Base-by-base conservation (phyloP, 2,329 filamentous ascomycete species). In the Cladophialophora exuberans region DNA sequence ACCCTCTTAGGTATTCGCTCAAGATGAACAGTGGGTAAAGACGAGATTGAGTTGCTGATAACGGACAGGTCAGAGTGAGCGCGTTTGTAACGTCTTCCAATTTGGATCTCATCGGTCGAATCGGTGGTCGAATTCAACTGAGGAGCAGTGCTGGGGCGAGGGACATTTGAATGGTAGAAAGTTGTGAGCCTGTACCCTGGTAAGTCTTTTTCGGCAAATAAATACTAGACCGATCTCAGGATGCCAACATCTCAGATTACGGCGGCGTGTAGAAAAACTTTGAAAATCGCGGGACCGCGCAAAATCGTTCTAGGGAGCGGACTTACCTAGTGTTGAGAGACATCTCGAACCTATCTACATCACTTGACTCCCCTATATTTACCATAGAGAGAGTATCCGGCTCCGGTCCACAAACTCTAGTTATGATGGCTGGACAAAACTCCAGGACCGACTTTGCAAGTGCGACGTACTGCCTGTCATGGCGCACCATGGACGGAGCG, bases 391-490 rank as follows among this genome's bases (percentile, higher is more conserved):
- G 23, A 39, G 35, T 28, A 33, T 17, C 15, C 17, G 35, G 31
- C n/a, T 36, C 18, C 57, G 52, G 52, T 62, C 62, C 44, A 54
- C 41, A 23, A 65, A 66, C 47, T 63, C 64, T 31, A 69, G 69
- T 53, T 55, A 59, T 45, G 9, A 46, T 54, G 15, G 51, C 54
- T 17, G 67, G 51, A 33, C 70, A 65, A 43, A 73, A 74, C 31
- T 62, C 64, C 41, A 72, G 55, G 46, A 71, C 70, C 6, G 72
- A 69, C 46, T 66, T 65, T 36, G 73, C 71, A 28, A 74, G 70
- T 10, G 70, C 65, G 30, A 66, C 66, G 62, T 75, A 73, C 49
- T 65, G 67, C 26, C 65, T 66, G 63, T 76, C 73, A 56, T 76
- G 70, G 41, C 59, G 62, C 30, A 59, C 62, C 7, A 30, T 66